Evolutionary conservation across 2,329 filamentous ascomycete species (phyloP).

Genomic region (Aschersonia sp.): DNA sequence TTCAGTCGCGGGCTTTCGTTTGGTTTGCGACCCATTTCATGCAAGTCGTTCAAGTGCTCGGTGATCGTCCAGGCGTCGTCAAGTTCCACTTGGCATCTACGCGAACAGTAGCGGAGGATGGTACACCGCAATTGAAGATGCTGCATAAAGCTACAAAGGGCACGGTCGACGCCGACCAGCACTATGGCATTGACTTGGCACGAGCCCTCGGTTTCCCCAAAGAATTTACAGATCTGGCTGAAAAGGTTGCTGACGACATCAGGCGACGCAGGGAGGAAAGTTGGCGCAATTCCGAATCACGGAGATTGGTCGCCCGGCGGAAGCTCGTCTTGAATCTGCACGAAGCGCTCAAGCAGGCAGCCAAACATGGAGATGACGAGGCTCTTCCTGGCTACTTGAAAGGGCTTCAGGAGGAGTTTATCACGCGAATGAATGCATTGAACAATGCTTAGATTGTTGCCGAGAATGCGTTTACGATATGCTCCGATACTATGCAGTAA

Average conservation of each 20-base stretch:
- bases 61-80: constrained; percentile 61
- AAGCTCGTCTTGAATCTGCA: constrained; percentile 60
- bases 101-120: constrained; percentile 32
- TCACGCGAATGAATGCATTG: constrained; percentile 52
- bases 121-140: constrained; percentile 59
- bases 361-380: constrained; percentile 45
- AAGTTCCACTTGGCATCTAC: constrained; percentile 71
- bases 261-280: constrained; percentile 40
- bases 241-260: constrained; percentile 48
- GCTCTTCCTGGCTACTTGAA: constrained; percentile 29
- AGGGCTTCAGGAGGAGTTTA: constrained; percentile 55
- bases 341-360: constrained; percentile 57
- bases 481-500: no score
- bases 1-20: constrained; percentile 63
- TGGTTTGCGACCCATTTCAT: constrained; percentile 94
- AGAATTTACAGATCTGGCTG: constrained; percentile 52
- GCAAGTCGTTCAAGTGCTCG: constrained; percentile 63
- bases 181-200: constrained; percentile 78
- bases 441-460: constrained; percentile 18
- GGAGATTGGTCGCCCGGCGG: constrained; percentile 46
- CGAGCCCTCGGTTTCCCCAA: constrained; percentile 58
- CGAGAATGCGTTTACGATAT: no score
- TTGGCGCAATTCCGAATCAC: constrained; percentile 41
- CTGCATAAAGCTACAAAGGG: constrained; percentile 71
- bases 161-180: constrained; percentile 44